Evolutionary conservation across 176 grass and related monocot genomes (phyloP).

Genomic region (Otatea glauca): DNA sequence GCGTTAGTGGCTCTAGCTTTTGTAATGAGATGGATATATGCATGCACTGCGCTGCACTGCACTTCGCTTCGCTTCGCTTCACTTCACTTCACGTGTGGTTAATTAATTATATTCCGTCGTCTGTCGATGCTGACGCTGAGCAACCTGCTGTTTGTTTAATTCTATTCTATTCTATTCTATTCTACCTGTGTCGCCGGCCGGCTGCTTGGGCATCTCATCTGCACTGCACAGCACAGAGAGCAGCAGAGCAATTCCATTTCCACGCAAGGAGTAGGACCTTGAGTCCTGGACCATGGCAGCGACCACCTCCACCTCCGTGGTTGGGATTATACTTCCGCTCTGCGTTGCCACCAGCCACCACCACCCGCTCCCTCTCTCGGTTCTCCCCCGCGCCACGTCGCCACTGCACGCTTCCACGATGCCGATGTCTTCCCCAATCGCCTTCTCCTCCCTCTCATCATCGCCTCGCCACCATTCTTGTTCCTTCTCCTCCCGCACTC

Average conservation of each 20-base stretch:
- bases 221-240: no score
- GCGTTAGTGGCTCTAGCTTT: no score
- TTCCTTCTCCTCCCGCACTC: background rate
- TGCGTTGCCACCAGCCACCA: background rate
- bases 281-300: slow-evolving; percentile 28
- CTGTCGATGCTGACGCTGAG: no score
- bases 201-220: no score
- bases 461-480: background rate
- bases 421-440: slow-evolving; percentile 11
- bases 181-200: no score
- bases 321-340: slow-evolving; percentile 17
- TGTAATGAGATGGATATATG: no score
- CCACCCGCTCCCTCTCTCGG: background rate
- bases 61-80: no score
- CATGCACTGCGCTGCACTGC: no score
- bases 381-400: slow-evolving; percentile 34
- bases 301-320: background rate
- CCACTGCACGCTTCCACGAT: background rate
- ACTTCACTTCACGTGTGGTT: no score
- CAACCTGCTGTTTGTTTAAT: no score
- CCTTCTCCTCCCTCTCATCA: background rate
- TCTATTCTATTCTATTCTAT: no score
- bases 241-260: background rate
- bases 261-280: background rate
- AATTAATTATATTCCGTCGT: no score